Conservation (phyloP, 768 basidiomycete species). For the Leccinum olivaceopallidum region DNA sequence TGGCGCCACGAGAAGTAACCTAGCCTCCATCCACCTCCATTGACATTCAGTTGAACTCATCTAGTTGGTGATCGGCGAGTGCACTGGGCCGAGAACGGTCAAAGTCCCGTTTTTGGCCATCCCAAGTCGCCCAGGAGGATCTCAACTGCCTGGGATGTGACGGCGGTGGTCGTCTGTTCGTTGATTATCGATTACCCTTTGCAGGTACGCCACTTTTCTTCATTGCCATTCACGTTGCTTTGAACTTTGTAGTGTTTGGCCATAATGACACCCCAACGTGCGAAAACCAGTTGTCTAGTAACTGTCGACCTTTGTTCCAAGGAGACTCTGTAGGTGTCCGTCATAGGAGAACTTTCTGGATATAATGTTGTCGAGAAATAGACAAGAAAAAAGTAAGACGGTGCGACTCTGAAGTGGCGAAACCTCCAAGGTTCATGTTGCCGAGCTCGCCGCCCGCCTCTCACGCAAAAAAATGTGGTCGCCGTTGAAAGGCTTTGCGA, state of each 20-base stretch:
- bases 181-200: conserved; percentile 9
- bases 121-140: background rate
- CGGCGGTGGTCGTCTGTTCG: conserved; percentile 1
- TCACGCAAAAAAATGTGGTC: conserved; percentile 3
- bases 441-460: background rate
- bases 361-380: conserved; percentile 3
- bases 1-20: conserved; percentile 4
- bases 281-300: background rate
- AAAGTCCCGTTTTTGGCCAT: background rate
- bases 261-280: conserved; percentile 2
- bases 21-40: conserved; percentile 4
- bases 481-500: background rate
- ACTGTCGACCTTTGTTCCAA: background rate
- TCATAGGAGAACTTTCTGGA: background rate
- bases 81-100: background rate
- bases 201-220: background rate
- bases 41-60: background rate
- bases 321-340: background rate
- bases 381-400: background rate
- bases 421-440: background rate
- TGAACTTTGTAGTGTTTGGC: background rate
- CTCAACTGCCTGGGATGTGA: background rate
- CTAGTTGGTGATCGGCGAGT: background rate
- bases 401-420: background rate
- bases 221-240: background rate